Conservation (phyloP, 2,329 filamentous ascomycete species). For the Sclerotinia subarctica region DNA sequence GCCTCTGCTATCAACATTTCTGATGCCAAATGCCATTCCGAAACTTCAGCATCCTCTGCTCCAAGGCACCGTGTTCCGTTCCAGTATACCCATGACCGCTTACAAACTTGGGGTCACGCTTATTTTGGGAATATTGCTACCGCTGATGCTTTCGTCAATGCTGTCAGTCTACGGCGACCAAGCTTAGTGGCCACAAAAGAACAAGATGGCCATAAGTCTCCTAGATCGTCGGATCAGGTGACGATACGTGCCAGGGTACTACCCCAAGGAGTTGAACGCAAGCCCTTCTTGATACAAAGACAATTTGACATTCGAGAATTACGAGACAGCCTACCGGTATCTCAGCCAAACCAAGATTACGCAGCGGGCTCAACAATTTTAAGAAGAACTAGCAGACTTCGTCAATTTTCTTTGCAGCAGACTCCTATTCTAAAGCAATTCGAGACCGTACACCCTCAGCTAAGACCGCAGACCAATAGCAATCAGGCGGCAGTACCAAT, state of each 20-base stretch:
- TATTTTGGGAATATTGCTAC: conserved; percentile 44
- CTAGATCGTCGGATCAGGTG: conserved; percentile 26
- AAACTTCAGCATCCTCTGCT: background rate
- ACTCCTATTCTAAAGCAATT: conserved; percentile 1
- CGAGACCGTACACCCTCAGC: conserved; percentile 13
- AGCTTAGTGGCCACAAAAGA: conserved; percentile 26
- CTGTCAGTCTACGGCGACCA: conserved; percentile 42
- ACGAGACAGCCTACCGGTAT: conserved; percentile 44
- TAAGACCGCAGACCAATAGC: background rate
- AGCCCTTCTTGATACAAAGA: conserved; percentile 49
- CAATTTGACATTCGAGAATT: conserved; percentile 51
- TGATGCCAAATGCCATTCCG: background rate
- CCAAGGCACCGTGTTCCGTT: conserved; percentile 26
- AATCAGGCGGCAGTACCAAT: conserved; percentile 43
- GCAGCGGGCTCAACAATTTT: background rate
- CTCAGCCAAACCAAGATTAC: background rate
- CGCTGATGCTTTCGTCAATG: conserved; percentile 47
- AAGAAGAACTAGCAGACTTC: conserved; percentile 27
- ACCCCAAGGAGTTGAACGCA: conserved; percentile 42
- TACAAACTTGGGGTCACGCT: conserved; percentile 44
- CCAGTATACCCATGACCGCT: conserved; percentile 38
- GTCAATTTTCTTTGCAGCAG: conserved; percentile 25
- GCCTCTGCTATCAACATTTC: background rate
- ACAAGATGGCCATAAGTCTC: conserved; percentile 1
- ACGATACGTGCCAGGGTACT: conserved; percentile 46